Base-by-base conservation (phyloP, 176 grass and related monocot genomes). In the Triticum timopheevii region DNA sequence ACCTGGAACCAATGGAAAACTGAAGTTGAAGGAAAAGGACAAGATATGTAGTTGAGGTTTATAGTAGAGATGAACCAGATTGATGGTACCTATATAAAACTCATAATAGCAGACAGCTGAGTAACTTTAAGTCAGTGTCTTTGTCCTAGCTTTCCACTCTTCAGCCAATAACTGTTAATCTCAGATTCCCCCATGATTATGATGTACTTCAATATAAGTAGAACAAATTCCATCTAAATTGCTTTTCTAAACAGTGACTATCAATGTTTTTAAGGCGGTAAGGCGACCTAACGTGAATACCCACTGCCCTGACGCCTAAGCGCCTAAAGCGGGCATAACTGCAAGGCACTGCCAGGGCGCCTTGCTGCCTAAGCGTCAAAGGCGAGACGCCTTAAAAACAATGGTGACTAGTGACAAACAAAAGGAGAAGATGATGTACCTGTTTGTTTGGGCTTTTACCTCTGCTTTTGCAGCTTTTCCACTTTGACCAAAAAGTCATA, bases 1-100 rank as follows among this genome's bases (percentile, higher is more conserved):
- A 98, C 96, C 96, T 98, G 75, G 8, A 76, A 87, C 11, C 67
- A 39, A 74, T 45, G 63, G 85, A 78, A 71, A 80, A 31, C 5
- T 39, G 44, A 76, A 77, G 19, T 69, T 64, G 4, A 78, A 71
- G 23, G 15, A 45, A 80, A 59, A 40, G 11, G 73, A 86, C 5
- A 75, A 34, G 16, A 79, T 28, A 84, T 59, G 58, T 65, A 49
- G 35, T 73, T 20, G 22, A 80, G 33, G 28, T 30, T 34, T 58
- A 77, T 52, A 61, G 6, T 25, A 59, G 5, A 80, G 19, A 58
- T 20, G 24, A 78, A 33, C 30, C 9, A 20, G 19, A 56, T 3
- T 77, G 74, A 56, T 22, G 17, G 19, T 22, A 33, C 8, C 0
- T 50, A 50, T 28, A 50, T 27, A 47, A 28, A 28, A 75, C 42